Percentiles rank a stretch among this genome's conserved stretches.
Conservation (phyloP, 2,329 filamentous ascomycete genomes). For the Xylariaceae sp. region DNA sequence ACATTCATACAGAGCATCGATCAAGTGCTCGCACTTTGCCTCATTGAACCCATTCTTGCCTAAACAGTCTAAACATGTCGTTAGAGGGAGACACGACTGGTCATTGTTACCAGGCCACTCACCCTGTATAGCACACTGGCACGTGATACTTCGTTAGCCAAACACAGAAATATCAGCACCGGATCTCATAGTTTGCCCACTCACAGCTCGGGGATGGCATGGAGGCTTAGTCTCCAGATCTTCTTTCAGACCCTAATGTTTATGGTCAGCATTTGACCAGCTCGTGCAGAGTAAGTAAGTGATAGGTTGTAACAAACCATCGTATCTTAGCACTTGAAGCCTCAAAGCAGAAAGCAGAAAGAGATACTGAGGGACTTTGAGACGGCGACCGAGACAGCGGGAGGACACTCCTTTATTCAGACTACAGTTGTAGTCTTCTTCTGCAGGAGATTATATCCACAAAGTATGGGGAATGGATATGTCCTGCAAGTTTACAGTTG, state of each 20-base stretch:
- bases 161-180: too few relatives aligned
- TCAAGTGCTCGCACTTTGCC: constrained; percentile 69
- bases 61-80: constrained; percentile 68
- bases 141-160: too few relatives aligned
- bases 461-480: too few relatives aligned
- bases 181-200: constrained; percentile 30
- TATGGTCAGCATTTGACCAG: not conserved
- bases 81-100: constrained; percentile 11
- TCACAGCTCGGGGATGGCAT: constrained; percentile 79
- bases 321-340: too few relatives aligned
- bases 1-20: constrained; percentile 89
- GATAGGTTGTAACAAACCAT: constrained; percentile 19
- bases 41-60: constrained; percentile 82
- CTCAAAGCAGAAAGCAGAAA: too few relatives aligned
- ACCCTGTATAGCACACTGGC: constrained; percentile 88
- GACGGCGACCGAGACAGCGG: too few relatives aligned
- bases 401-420: too few relatives aligned
- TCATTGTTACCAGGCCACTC: constrained; percentile 14
- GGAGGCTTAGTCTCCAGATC: constrained; percentile 72
- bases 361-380: too few relatives aligned
- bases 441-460: too few relatives aligned
- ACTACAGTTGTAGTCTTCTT: too few relatives aligned
- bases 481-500: too few relatives aligned
- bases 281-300: not conserved
- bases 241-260: constrained; percentile 48